These are phyloP conservation scores for Pulicaria dysenterica DNA, from an alignment of 129 eudicot genomes.

Conservation along the genomic window DNA sequence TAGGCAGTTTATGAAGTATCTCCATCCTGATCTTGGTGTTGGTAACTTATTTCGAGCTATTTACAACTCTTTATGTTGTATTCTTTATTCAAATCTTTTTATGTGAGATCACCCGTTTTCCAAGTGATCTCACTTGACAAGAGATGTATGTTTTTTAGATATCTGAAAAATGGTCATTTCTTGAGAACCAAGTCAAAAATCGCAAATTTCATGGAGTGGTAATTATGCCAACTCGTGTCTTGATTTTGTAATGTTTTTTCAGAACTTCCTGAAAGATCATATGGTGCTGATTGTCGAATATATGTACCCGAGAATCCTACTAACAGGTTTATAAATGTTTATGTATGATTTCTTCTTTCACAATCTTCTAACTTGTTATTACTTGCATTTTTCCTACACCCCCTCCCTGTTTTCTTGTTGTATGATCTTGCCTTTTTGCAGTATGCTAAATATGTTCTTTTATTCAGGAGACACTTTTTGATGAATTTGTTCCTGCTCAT, in stretches of 20 bases:
- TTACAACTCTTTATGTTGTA: background rate
- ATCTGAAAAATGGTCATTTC: background rate
- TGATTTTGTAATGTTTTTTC: conserved; percentile 30
- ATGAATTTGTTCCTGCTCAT: conserved; percentile 92
- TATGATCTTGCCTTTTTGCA: conserved; percentile 12
- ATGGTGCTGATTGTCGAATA: conserved; percentile 93
- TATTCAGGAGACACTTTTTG: conserved; percentile 84
- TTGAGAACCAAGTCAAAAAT: background rate
- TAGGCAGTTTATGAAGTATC: conserved; percentile 93
- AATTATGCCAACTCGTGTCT: background rate
- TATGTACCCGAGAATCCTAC: conserved; percentile 85
- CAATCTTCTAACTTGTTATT: conserved; percentile 32
- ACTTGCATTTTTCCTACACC: background rate
- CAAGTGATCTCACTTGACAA: too few relatives aligned
- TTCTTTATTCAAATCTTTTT: conserved; percentile 4
- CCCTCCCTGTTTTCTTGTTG: background rate
- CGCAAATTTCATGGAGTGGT: conserved; percentile 10
- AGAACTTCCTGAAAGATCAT: conserved; percentile 99
- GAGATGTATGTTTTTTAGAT: background rate
- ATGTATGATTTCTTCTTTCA: conserved; percentile 87
- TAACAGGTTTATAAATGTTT: conserved; percentile 98
- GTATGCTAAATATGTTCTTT: conserved; percentile 24
- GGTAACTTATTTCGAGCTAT: conserved; percentile 48
- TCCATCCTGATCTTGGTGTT: conserved; percentile 95
- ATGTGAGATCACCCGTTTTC: background rate